Evolutionary conservation across 805 yeast species (phyloP).

Genomic region (Starmerella ratchasimensis): DNA sequence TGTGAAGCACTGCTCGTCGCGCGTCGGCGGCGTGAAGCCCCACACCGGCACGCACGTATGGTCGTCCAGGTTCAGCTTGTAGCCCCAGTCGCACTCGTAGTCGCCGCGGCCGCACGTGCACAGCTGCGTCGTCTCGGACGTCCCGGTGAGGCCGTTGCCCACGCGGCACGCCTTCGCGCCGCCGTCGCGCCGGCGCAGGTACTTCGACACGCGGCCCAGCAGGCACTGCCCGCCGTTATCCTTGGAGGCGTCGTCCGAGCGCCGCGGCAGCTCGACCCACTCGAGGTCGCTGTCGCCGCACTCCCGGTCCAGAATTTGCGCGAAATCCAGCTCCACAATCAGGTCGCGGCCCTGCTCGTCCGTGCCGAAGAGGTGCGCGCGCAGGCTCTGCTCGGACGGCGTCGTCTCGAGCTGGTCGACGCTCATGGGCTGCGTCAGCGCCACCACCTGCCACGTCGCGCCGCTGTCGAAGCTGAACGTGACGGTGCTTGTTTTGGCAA

Average conservation of each 20-base stretch:
- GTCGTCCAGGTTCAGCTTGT: slow-evolving; percentile 42
- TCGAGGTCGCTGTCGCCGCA: slow-evolving; percentile 55
- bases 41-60: slow-evolving; percentile 77
- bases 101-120: slow-evolving; percentile 81
- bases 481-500: slow-evolving; percentile 43
- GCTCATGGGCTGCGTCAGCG: slow-evolving; percentile 45
- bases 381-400: slow-evolving; percentile 79
- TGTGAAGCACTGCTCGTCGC: slow-evolving; percentile 16
- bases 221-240: slow-evolving; percentile 35
- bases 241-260: no score
- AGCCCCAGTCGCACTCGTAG: slow-evolving; percentile 89
- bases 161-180: not conserved
- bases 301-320: slow-evolving; percentile 36
- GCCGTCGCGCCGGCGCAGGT: slow-evolving; percentile 44
- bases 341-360: slow-evolving; percentile 35
- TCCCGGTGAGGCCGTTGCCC: not conserved
- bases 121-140: no score
- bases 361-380: slow-evolving; percentile 52
- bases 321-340: slow-evolving; percentile 46
- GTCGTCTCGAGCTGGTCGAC: slow-evolving; percentile 73
- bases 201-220: slow-evolving; percentile 56
- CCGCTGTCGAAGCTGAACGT: slow-evolving; percentile 71
- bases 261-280: slow-evolving; percentile 43
- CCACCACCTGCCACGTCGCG: slow-evolving; percentile 50
- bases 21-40: slow-evolving; percentile 46